Evolutionary conservation across 129 eudicot genomes (phyloP), one percentile per base, ranked within the genome.

Genomic region (Lactuca sativa): DNA sequence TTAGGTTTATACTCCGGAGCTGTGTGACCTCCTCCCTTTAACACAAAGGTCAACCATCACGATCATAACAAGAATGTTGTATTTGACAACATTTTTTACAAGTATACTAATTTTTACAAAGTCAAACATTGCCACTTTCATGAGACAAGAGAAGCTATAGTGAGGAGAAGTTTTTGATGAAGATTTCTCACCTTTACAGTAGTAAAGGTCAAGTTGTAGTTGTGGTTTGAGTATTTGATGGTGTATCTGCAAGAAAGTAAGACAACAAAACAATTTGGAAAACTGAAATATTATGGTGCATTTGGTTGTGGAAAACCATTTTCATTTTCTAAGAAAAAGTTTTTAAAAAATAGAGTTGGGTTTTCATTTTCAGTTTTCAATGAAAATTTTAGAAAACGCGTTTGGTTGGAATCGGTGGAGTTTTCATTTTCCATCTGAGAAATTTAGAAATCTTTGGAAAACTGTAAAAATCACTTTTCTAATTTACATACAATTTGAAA

Each of bases 171-270:
- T 1, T 47, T 10, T 47, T 12, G 8, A 59, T 16, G 16, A 59
- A 34, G 3, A 38, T 31, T 47, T 47, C 52, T 47, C 52, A 47
- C 52, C 52, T 47, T 47, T 12, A 47, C 1, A 47, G 52, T 47
- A 30, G 64, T 41, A 5, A 59, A 59, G 2, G 64, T 59, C 64
- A 59, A 30, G 36, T 59, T 59, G 64, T 59, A 59, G 41, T 59
- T 16, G 2, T 31, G 36, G 7, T 59, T 59, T 1, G 16, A 59
- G 64, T 32, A 59, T 59, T 59, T 59, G 17, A 59, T 12, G 5
- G 64, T 59, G 41, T 59, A 59, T 59, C 64, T 59, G 15, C 52
- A 47, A 11, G 52, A 11, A 47, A 2, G 7, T 47, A 3, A 12
- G 52, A 47, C 9, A 47, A 5, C n/a, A 59, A 43, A 43, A 12